Evolutionary conservation across 129 eudicot species (phyloP).

Genomic region (Saposhnikovia divaricata): DNA sequence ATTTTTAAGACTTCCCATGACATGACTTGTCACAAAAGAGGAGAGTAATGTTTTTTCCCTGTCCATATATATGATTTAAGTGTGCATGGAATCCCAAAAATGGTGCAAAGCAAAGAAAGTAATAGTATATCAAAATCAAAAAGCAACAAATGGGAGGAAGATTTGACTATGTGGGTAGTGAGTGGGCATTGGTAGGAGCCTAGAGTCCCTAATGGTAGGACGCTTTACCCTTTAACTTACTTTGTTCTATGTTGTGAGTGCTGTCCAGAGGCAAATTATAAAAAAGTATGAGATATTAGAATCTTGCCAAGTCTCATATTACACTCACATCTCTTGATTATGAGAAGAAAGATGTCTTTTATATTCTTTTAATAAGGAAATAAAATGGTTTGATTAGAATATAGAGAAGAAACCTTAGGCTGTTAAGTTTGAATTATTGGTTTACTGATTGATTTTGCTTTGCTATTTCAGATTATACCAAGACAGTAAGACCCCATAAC

Average conservation of each 20-base stretch:
- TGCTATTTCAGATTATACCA: not conserved
- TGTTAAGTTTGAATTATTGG: not conserved
- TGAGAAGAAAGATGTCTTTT: conserved; percentile 5
- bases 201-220: conserved; percentile 43
- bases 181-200: conserved; percentile 24
- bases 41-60: not conserved
- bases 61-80: not conserved
- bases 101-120: conserved; percentile 6
- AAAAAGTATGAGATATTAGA: conserved; percentile 22
- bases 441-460: not conserved
- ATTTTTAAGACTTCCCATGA: not conserved
- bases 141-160: conserved; percentile 18
- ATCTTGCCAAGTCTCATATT: conserved; percentile 22
- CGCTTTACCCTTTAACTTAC: conserved; percentile 15
- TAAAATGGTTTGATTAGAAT: not conserved
- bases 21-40: not conserved
- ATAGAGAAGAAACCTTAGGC: not conserved
- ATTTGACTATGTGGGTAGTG: conserved; percentile 23
- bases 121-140: conserved; percentile 5
- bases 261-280: conserved; percentile 19
- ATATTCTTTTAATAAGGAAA: not conserved
- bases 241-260: conserved; percentile 21
- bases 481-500: not conserved
- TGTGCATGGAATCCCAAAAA: conserved; percentile 8
- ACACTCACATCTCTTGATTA: conserved; percentile 7